Evolutionary conservation across 1,284 basidiomycete species (phyloP), one percentile per base, ranked within the genome.

Genomic region (Phenoliferia sp.): DNA sequence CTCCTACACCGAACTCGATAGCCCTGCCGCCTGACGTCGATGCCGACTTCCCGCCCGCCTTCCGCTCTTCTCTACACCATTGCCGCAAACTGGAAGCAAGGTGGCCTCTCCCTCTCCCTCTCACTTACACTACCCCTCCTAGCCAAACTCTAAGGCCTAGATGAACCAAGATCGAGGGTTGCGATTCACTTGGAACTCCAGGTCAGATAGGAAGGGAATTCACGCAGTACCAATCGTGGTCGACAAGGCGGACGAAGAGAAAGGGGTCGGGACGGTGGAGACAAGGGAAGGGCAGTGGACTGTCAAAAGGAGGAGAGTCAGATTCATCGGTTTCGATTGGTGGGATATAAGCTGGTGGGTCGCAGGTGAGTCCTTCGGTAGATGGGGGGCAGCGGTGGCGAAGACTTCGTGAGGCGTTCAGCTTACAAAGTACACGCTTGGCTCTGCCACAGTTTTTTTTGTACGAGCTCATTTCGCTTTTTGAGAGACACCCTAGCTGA

Each of bases 321-420:
- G 63, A 26, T 64, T 33, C 34, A 16, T 33, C 31, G 63, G 63
- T 22, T 59, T 48, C 31, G 65, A 69, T 44, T 31, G 16, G 9
- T 35, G 58, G 31, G 64, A 69, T 33, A 69, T 69, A 1, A 66
- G 64, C 34, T 69, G 68, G 68, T 62, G 61, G 61, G 62, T 69
- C 0, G 63, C 63, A 15, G 28, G 57, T 60, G 34, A 59, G 62
- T 62, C 3, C 6, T 9, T n/a, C 16, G 32, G n/a, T n/a, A n/a
- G n/a, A n/a, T n/a, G n/a, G n/a, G n/a, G n/a, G n/a, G n/a, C n/a
- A n/a, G n/a, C 22, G 48, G 22, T 32, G 19, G n/a, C 19, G 39
- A 6, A n/a, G 6, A 3, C 15, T 48, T 29, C 6, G 5, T 7
- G 17, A 19, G 3, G 39, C 59, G 9, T 39, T 36, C 10, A 26